Conservation (phyloP, 1,284 basidiomycete genomes). For the Cryptococcus maquisensis region DNA sequence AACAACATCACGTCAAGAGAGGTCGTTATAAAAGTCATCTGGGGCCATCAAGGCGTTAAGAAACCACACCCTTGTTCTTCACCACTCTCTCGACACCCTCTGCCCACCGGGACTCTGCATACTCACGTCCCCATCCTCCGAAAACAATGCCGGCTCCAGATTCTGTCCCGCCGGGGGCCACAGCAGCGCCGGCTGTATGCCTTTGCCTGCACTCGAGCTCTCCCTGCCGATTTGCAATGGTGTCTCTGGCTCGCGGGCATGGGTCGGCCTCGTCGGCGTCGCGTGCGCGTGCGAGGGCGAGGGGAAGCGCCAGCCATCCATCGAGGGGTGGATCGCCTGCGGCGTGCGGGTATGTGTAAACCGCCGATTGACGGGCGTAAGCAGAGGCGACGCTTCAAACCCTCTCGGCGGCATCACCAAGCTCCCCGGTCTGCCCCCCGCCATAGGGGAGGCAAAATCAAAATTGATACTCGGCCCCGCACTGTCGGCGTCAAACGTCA, state of each 20-base stretch:
- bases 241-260: conserved; percentile 1
- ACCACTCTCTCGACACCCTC: too few relatives aligned
- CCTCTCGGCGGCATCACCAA: conserved; percentile 9
- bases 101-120: background rate
- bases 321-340: conserved; percentile 30
- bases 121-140: background rate
- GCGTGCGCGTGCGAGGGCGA: conserved; percentile 10
- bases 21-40: too few relatives aligned
- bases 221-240: background rate
- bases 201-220: conserved; percentile 11
- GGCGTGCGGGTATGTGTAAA: conserved; percentile 21
- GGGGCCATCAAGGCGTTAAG: too few relatives aligned
- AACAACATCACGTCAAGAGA: too few relatives aligned
- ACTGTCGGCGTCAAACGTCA: conserved; percentile 35
- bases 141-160: too few relatives aligned
- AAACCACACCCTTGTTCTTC: too few relatives aligned
- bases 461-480: conserved; percentile 32
- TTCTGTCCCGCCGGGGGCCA: conserved; percentile 14
- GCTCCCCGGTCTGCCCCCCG: conserved; percentile 3
- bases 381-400: conserved; percentile 13
- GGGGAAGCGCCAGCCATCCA: conserved; percentile 43
- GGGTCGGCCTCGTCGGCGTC: conserved; percentile 17
- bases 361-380: conserved; percentile 15
- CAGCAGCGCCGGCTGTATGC: conserved; percentile 9
- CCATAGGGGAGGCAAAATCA: background rate